Conservation (phyloP, 805 yeast species). For the Suhomyces pyralidae region DNA sequence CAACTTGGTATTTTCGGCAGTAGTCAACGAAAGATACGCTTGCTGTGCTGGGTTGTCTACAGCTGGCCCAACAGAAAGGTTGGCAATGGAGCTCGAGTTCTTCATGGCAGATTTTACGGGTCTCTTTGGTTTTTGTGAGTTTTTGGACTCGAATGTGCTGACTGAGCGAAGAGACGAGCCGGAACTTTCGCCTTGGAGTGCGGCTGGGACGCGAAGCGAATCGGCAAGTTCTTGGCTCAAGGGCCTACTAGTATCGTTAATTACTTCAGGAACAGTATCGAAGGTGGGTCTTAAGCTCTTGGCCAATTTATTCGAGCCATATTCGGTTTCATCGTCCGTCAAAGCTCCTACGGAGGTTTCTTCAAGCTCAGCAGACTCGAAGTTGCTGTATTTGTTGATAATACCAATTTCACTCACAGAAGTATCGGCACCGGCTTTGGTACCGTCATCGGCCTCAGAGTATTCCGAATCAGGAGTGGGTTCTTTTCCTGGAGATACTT, state of each 20-base stretch:
- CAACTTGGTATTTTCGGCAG: conserved; percentile 75
- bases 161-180: conserved; percentile 31
- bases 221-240: conserved; percentile 19
- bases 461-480: background rate
- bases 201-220: conserved; percentile 22
- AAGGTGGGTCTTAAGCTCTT: conserved; percentile 30
- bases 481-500: background rate
- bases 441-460: conserved; percentile 5
- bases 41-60: conserved; percentile 48
- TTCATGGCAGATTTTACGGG: conserved; percentile 57
- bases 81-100: conserved; percentile 24
- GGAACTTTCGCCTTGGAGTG: conserved; percentile 18
- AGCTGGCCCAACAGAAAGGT: conserved; percentile 8
- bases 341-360: conserved; percentile 3
- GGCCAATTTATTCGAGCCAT: conserved; percentile 21
- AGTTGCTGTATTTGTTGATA: conserved; percentile 17
- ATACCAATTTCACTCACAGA: conserved; percentile 16
- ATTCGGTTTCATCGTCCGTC: conserved; percentile 15
- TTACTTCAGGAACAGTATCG: conserved; percentile 28
- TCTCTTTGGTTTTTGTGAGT: conserved; percentile 17
- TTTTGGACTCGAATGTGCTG: conserved; percentile 23
- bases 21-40: conserved; percentile 65
- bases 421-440: background rate
- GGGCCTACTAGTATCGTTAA: conserved; percentile 20
- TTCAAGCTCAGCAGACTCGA: conserved; percentile 21